These are phyloP conservation scores for Chamaecyparis obtusa DNA, from an alignment of 75 land plant species.

Conservation along the genomic window DNA sequence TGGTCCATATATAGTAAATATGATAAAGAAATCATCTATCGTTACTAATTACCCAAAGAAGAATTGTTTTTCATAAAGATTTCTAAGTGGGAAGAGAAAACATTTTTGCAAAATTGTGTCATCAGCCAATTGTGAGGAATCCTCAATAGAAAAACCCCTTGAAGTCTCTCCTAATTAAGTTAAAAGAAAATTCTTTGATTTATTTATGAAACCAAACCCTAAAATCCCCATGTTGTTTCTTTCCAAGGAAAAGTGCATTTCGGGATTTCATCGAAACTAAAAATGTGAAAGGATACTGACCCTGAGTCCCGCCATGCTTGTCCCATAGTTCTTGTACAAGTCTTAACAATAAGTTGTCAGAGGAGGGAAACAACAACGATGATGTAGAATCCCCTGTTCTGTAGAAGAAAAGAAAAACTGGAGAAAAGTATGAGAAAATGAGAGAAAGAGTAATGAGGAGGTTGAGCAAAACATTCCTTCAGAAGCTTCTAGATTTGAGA, in stretches of 20 bases:
- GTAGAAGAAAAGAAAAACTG: no score
- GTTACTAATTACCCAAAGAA: no score
- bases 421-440: no score
- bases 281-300: constrained; percentile 21
- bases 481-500: no score
- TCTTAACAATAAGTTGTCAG: constrained; percentile 32
- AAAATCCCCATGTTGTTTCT: neutral
- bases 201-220: neutral
- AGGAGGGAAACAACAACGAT: no score
- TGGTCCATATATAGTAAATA: neutral
- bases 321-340: constrained; percentile 74
- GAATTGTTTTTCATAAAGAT: no score
- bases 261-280: neutral
- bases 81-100: no score
- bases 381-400: no score
- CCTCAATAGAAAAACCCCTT: neutral
- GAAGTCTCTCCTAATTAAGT: neutral
- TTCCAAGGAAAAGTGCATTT: neutral
- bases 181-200: neutral
- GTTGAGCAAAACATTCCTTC: no score
- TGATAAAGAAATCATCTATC: no score
- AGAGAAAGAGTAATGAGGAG: no score
- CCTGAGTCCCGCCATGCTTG: constrained; percentile 91
- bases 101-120: neutral
- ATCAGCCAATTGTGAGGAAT: neutral